Evolutionary conservation across 768 basidiomycete species (phyloP), one percentile per base, ranked within the genome.

Genomic region (Phlebiopsis flavidoalba): DNA sequence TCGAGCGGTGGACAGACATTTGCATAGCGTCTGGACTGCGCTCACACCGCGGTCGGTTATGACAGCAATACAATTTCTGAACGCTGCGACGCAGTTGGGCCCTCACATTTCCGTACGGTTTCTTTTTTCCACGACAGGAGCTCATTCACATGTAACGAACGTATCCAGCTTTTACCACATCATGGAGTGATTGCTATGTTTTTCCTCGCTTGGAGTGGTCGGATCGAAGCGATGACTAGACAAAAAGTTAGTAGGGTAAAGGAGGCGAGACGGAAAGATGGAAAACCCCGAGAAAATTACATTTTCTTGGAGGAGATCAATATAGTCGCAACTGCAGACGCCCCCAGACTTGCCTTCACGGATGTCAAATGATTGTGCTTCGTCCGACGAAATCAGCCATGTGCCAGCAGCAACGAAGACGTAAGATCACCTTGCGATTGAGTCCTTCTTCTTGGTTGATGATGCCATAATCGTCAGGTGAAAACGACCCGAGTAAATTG

Each of bases 261-360:
- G n/a, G n/a, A n/a, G n/a, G n/a, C n/a, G n/a, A n/a, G n/a, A n/a
- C n/a, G n/a, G n/a, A n/a, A n/a, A n/a, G n/a, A n/a, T n/a, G n/a
- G n/a, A n/a, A n/a, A n/a, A n/a, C n/a, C n/a, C n/a, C 67, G 49
- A 17, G 11, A 21, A 58, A 21, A 24, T 62, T 65, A 79, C 87
- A 88, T 75, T n/a, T n/a, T n/a, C n/a, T n/a, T 91, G 89, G 8
- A 91, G 72, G 1, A 91, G 72, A 66, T 92, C 91, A 66, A 93
- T 78, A 63, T 91, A 89, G 55, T 92, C 90, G 26, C n/a, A 89
- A 70, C 50, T 90, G 86, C 1, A 93, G 77, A 17, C 89, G 79
- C 67, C 87, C n/a, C 72, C 60, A 92, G 71, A 49, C 83, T 83
- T 15, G 75, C 73, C 66, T 86, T 84, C 37, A 88, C 81, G 0